phyloP scores from a whole-genome alignment of 2,329 filamentous ascomycete genomes.

The Fusarium pilosicola region DNA sequence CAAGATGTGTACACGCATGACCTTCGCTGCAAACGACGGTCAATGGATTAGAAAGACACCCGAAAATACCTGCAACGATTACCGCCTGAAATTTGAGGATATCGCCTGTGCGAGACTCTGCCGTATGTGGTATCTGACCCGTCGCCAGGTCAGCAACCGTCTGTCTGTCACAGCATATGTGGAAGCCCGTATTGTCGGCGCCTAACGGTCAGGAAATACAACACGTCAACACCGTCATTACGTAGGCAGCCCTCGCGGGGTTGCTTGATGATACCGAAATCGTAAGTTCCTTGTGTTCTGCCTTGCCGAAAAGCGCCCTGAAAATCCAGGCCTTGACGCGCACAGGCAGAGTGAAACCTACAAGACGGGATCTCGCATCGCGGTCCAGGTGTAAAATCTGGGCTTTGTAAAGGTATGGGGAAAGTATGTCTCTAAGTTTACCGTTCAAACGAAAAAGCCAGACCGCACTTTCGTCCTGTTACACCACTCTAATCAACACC shows the following conservation, averaged over 20 bases:
- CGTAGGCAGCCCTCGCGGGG: background rate
- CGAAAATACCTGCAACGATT: background rate
- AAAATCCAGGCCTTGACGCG: rapidly evolving
- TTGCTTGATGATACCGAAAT: background rate
- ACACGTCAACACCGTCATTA: rapidly evolving
- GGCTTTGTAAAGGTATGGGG: background rate
- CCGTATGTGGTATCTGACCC: background rate
- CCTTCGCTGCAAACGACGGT: background rate
- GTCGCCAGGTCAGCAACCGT: background rate
- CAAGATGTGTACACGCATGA: background rate
- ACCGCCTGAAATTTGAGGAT: background rate
- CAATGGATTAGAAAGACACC: background rate
- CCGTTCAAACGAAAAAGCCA: too few relatives aligned
- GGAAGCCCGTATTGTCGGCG: background rate
- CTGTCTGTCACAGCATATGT: background rate
- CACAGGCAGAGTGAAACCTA: too few relatives aligned
- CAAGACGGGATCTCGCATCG: background rate
- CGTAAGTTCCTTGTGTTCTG: background rate
- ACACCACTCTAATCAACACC: background rate
- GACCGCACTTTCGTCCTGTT: background rate
- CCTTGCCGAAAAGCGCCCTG: background rate
- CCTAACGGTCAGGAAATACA: rapidly evolving
- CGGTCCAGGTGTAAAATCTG: rapidly evolving
- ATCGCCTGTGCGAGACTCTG: background rate
- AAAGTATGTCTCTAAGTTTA: background rate